Evolutionary conservation across 2,329 filamentous ascomycete species (phyloP), one percentile per base, ranked within the genome.

Genomic region (Ophiostoma quercus): DNA sequence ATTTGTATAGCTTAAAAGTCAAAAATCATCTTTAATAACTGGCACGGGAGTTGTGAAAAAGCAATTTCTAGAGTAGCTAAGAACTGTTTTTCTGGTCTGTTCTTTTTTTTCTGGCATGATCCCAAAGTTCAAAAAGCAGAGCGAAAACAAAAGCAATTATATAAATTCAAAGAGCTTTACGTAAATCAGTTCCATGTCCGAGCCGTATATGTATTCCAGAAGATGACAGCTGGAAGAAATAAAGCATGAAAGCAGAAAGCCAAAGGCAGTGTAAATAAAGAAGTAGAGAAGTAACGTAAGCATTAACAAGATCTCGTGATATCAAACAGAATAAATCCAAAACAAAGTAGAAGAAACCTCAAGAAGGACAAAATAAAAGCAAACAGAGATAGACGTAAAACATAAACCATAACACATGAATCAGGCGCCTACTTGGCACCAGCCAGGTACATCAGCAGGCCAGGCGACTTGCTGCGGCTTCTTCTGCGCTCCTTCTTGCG

Each of bases 381-480:
- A 63, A 39, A 29, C 41, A 16, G 6, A 16, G 63, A 47, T 29
- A 16, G 12, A 47, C 57, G 39, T 14, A 12, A 68, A 39, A 22
- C 22, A 22, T 51, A 68, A 41, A 14, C 11, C 39, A 41, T 11
- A 8, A 14, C 14, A 32, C 25, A 68, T 2, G n/a, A 32, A 63
- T 14, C 1, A 8, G 47, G 5, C 22, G 22, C n/a, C 16, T 70
- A 74, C 43, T 73, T 74, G 7, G 72, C 84, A 5, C 85, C 85
- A 41, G 85, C 85, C 25, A 88, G 77, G 73, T 87, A 88, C 81
- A 87, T 84, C 71, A 88, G 77, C 68, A 87, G 75, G 9, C 81
- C 80, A 5, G 85, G 85, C 19, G 84, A 87, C 77, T 84, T 85
- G 79, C 84, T 86, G 70, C 85, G 80, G 79, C 84, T 86, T 69